These are phyloP conservation scores for Hygrocybe coccinea DNA, from an alignment of 768 basidiomycete genomes.

Conservation along the genomic window DNA sequence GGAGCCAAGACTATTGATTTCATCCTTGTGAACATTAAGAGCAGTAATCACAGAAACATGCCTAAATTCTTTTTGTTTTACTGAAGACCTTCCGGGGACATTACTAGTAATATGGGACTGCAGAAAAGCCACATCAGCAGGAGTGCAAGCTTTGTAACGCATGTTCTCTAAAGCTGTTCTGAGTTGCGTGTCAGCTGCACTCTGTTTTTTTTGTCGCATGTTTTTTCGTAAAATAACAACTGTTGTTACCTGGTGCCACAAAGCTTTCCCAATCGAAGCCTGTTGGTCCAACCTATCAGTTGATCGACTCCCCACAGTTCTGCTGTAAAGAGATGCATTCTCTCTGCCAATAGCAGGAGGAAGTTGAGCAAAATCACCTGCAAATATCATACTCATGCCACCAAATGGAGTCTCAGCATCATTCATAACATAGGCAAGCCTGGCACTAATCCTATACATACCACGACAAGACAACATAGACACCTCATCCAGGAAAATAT, in stretches of 20 bases:
- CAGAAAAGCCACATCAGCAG: slow-evolving; percentile 35
- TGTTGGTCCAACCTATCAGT: slow-evolving; percentile 11
- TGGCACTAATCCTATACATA: slow-evolving; percentile 27
- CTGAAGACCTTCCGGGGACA: slow-evolving; percentile 1
- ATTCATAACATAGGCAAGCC: slow-evolving; percentile 20
- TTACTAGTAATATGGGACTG: slow-evolving; percentile 18
- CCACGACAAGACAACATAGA: slow-evolving; percentile 38
- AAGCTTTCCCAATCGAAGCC: slow-evolving; percentile 20
- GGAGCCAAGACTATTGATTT: slow-evolving; percentile 31
- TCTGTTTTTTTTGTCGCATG: slow-evolving; percentile 24
- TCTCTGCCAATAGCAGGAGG: slow-evolving; percentile 20
- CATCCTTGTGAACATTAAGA: slow-evolving; percentile 34
- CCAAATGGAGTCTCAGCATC: slow-evolving; percentile 25
- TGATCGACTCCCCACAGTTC: slow-evolving; percentile 1
- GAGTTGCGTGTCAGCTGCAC: slow-evolving; percentile 13
- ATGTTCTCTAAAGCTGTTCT: slow-evolving; percentile 18
- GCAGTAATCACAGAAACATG: slow-evolving; percentile 38
- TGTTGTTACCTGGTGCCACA: slow-evolving; percentile 30
- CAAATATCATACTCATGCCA: slow-evolving; percentile 34
- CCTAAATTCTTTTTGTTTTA: slow-evolving; percentile 22
- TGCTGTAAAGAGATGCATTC: slow-evolving; percentile 14
- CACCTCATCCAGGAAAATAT: slow-evolving; percentile 39
- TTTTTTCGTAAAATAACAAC: slow-evolving; percentile 32
- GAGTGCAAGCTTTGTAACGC: slow-evolving; percentile 35
- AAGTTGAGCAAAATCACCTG: slow-evolving; percentile 37